Conservation (phyloP, 139 green algal species). For the Nannochloris sp. region DNA sequence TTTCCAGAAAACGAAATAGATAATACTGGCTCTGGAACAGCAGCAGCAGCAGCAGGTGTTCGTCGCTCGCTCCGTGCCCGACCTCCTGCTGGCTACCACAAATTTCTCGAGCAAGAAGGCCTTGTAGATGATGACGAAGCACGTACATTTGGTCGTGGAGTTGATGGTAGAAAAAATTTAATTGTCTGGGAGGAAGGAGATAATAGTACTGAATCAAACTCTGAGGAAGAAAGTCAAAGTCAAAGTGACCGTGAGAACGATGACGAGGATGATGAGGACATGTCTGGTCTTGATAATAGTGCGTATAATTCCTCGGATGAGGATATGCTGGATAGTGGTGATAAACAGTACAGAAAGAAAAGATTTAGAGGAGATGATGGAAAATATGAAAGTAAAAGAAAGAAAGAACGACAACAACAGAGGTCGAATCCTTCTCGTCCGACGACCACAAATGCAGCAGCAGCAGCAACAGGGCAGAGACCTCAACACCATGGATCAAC, state of each 20-base stretch:
- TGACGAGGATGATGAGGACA: background rate
- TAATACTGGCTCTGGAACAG: background rate
- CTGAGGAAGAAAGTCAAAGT: background rate
- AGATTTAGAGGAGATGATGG: background rate
- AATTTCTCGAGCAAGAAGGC: background rate
- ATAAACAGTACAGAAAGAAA: no score
- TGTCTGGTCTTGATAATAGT: no score
- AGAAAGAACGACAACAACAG: no score
- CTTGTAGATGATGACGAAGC: background rate
- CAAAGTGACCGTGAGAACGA: background rate
- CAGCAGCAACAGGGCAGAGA: no score
- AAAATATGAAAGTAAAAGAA: background rate
- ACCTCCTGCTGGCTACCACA: background rate
- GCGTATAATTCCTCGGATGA: no score
- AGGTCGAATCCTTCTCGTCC: no score
- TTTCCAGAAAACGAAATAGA: background rate
- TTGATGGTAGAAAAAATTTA: background rate
- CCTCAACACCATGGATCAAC: no score
- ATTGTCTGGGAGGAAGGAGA: background rate
- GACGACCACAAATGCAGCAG: no score
- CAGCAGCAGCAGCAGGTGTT: background rate
- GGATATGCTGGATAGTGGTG: no score
- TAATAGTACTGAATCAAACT: background rate
- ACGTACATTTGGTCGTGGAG: background rate
- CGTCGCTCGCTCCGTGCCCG: background rate